Evolutionary conservation across 257 asterid genomes (phyloP), one percentile per base, ranked within the genome.

Genomic region (Primulina eburnea): DNA sequence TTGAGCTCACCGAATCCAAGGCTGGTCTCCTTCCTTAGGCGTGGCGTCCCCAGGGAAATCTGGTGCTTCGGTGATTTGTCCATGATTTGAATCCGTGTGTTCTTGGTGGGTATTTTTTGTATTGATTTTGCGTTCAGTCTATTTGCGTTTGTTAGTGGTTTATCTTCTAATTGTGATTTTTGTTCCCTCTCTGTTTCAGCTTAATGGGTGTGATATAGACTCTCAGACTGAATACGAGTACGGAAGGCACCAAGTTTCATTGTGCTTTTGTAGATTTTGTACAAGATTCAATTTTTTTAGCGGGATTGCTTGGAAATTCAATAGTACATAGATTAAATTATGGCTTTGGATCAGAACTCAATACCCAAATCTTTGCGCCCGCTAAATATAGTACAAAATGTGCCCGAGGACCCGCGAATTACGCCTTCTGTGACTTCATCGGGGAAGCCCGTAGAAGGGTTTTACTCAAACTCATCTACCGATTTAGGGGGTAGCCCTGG

Each of bases 311-410:
- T 16, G 52, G 32, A 70, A 61, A 65, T 53, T 52, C 28, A 0
- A 16, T 59, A 61, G 26, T 40, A 26, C 56, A 28, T 68, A 56
- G 57, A 26, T 60, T 70, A 28, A 69, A 63, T 63, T 34, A 91
- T 91, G 99, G 95, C 93, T 17, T 91, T 82, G 70, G 96, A 91
- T 83, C 96, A 82, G 82, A 91, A 81, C 80, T 84, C 86, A 37
- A 38, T 84, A 26, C 95, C 96, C 55, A 83, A 81, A 76, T 90
- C 86, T 85, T 81, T 93, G 72, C 93, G 89, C 50, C 97, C 96
- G 0, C 67, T 90, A 70, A 93, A 86, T 78, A 79, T 88, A 28
- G 79, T 79, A 32, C 75, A 92, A 80, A 73, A 64, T 61, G 60
- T 74, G 79, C 69, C 77, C 0, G 98, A 94, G 71, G 97, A 94